Conservation (phyloP, 2,329 filamentous ascomycete genomes). For the Graphilbum sp. region DNA sequence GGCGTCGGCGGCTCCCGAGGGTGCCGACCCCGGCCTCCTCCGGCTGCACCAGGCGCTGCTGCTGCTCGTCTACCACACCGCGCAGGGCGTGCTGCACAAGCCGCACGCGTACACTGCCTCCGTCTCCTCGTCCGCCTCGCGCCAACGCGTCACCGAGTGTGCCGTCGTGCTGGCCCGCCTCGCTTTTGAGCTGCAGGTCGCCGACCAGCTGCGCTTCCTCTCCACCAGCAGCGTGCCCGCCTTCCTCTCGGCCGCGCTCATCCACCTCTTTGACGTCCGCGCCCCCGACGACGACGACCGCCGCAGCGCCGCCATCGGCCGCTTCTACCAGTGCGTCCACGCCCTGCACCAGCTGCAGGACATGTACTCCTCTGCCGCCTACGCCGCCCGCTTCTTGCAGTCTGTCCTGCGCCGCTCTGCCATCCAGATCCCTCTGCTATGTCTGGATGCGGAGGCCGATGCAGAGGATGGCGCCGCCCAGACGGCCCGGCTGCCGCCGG, state of each 20-base stretch:
- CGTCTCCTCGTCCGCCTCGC: neutral
- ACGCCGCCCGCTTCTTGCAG: neutral
- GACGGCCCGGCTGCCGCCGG: too few species aligned
- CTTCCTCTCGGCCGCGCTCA: conserved; percentile 1
- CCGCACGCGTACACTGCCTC: neutral
- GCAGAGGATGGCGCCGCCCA: too few species aligned
- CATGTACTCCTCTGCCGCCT: conserved; percentile 1
- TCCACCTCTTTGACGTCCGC: conserved; percentile 4
- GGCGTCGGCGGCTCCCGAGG: too few species aligned
- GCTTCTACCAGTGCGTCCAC: conserved; percentile 1
- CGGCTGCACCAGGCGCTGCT: neutral
- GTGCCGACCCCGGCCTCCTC: neutral
- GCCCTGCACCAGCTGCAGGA: conserved; percentile 1
- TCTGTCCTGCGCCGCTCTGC: neutral
- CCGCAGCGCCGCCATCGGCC: conserved; percentile 3
- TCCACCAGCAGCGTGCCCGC: conserved; percentile 3
- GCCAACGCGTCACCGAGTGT: neutral
- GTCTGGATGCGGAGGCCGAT: too few species aligned
- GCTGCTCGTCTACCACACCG: neutral
- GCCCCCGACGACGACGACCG: conserved; percentile 1
- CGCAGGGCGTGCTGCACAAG: neutral
- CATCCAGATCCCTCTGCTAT: neutral
- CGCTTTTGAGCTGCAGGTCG: neutral
- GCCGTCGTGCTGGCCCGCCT: neutral
- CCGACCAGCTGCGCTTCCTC: conserved; percentile 2